Percentiles rank a stretch among this genome's conserved stretches.
These are phyloP conservation scores for Clausena lansium DNA, from an alignment of 345 rosid genomes.

Conservation along the genomic window DNA sequence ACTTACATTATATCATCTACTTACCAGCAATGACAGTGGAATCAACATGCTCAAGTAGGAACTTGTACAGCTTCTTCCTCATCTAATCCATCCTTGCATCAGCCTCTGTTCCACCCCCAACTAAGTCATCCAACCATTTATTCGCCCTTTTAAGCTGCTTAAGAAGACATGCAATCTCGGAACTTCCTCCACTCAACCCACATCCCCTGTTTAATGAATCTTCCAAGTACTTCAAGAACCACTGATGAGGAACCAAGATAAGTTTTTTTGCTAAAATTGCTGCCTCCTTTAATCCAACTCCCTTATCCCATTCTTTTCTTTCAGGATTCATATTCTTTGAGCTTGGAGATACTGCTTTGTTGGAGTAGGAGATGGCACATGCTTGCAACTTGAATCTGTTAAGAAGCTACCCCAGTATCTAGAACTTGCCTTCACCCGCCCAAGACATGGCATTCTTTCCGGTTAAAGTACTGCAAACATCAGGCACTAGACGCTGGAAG, in stretches of 20 bases:
- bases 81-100: conserved; percentile 32
- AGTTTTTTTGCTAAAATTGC: conserved; percentile 40
- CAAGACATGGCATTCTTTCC: conserved; percentile 34
- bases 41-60: conserved; percentile 39
- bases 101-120: conserved; percentile 19
- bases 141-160: conserved; percentile 41
- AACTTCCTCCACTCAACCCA: conserved; percentile 22
- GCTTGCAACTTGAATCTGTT: conserved; percentile 16
- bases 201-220: conserved; percentile 31
- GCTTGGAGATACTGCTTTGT: conserved; percentile 12
- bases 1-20: conserved; percentile 13
- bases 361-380: conserved; percentile 15
- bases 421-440: conserved; percentile 34
- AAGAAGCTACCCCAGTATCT: conserved; percentile 3
- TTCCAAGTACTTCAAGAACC: conserved; percentile 53
- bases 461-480: conserved; percentile 14
- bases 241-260: conserved; percentile 35
- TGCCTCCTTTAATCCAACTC: conserved; percentile 33
- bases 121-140: conserved; percentile 39
- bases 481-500: neutral
- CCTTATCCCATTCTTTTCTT: conserved; percentile 14
- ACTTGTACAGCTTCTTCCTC: conserved; percentile 41
- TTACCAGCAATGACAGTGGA: conserved; percentile 16
- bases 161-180: conserved; percentile 29
- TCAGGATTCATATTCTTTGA: conserved; percentile 17